Base-by-base conservation (phyloP, 2,329 filamentous ascomycete genomes). In the Arthroderma sp. region DNA sequence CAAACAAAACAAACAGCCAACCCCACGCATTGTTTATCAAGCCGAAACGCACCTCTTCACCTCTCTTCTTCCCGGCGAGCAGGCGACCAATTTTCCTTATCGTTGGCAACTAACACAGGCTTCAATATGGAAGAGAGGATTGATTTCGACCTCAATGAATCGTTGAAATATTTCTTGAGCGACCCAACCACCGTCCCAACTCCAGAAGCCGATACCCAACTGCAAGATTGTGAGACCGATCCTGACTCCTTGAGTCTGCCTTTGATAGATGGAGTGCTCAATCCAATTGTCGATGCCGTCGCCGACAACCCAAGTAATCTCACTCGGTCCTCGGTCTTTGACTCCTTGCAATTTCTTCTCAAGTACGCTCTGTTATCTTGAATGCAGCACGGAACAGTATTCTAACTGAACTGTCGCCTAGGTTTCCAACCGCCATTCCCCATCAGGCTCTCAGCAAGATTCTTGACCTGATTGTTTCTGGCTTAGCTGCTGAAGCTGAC, bases 81-180 rank as follows among this genome's bases (percentile, higher is more conserved):
- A 22, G 15, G 15, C 15, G 15, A 22, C 15, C 15, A 36, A 36
- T 36, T 11, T 29, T 38, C 31, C 43, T 44, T 32, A 45, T 43
- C 42, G 29, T 22, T 10, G 37, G 22, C 37, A 44, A 36, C 31
- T 38, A 39, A 42, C 11, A 49, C 43, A 5, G 15, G 40, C 29
- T 42, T 48, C 80, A 82, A 72, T 58, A 83, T 83, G 70, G 73
- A 74, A 55, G 69, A 71, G 52, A 68, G 66, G 51, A 76, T 87
- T 62, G 76, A 82, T 59, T 98, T 98, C 69, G 86, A 96, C 65
- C 86, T 98, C 66, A 94, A 95, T 64, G 83, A 94, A 70, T 86
- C 87, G 53, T 82, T 96, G 65, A 95, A 94, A 73, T 78, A 86
- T 63, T 98, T 95, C 68, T 85, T 95, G 76, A 93, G 86, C 67